phyloP scores from a whole-genome alignment of 495 filamentous ascomycete genomes.

The Aspergillus panamensis region DNA sequence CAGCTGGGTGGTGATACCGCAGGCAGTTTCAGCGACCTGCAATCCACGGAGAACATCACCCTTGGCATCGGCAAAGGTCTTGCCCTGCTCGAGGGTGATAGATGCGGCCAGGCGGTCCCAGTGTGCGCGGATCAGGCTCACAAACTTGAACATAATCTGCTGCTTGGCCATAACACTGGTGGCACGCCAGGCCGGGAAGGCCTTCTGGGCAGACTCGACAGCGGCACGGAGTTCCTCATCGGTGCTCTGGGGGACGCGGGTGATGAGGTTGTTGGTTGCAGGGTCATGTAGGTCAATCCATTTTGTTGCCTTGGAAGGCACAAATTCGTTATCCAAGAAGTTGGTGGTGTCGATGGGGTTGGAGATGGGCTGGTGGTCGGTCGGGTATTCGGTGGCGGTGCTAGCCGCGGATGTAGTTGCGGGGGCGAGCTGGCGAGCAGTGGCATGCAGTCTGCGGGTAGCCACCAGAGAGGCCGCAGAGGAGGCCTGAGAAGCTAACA shows the following conservation, averaged over 20 bases:
- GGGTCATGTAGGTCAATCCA: slow-evolving; percentile 96
- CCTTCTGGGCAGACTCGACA: slow-evolving; percentile 81
- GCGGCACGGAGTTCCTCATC: slow-evolving; percentile 84
- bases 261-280: slow-evolving; percentile 96
- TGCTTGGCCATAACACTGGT: slow-evolving; percentile 83
- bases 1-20: slow-evolving; percentile 89
- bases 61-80: slow-evolving; percentile 93
- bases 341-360: slow-evolving; percentile 77
- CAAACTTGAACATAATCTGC: slow-evolving; percentile 97
- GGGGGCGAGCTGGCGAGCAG: slow-evolving; percentile 54
- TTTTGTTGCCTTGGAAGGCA: slow-evolving; percentile 60
- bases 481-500: slow-evolving; percentile 20
- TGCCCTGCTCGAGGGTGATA: slow-evolving; percentile 97
- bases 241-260: slow-evolving; percentile 94
- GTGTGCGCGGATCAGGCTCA: slow-evolving; percentile 82
- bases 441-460: slow-evolving; percentile 52
- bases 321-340: slow-evolving; percentile 90
- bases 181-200: slow-evolving; percentile 82
- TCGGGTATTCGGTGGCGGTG: slow-evolving; percentile 70
- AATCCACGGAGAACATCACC: slow-evolving; percentile 93
- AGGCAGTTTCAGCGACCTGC: slow-evolving; percentile 95
- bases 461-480: slow-evolving; percentile 28
- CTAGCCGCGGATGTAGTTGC: slow-evolving; percentile 53
- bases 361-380: slow-evolving; percentile 73
- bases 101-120: slow-evolving; percentile 94